Evolutionary conservation across 306 rosid genomes (phyloP), one percentile per base, ranked within the genome.

Genomic region (Aeschynomene evenia): DNA sequence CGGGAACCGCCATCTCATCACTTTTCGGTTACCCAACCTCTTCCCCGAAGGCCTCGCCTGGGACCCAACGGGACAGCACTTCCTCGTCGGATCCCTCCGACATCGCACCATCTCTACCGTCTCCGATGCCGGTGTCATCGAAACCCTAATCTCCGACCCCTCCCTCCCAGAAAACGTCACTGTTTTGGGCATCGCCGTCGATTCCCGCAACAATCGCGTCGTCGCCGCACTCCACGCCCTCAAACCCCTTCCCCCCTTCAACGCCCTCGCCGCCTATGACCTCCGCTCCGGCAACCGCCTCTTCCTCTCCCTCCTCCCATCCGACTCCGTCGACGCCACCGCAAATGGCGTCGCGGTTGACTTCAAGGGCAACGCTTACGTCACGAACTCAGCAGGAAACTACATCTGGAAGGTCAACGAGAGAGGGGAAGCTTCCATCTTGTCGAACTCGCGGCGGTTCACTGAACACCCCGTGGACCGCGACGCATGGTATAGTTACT

Each of bases 241-340:
- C 0, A 49, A 70, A 0, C 90, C 94, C 0, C 81, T 85, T 59
- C 85, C 90, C 4, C 82, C 61, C 4, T 87, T 86, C 86, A 51
- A 78, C 84, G 97, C 98, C n/a, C 88, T 90, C 63, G 97, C 90
- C 19, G 81, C 96, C 31, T 90, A 88, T 81, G 91, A 90, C 77
- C 85, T 94, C 63, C 79, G 74, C 2, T 70, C 94, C 13, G 74
- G 82, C 19, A 31, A 19, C 4, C 90, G 92, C 9, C 10, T 88
- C 72, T 90, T 89, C 82, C 89, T 94, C 37, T 53, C 87, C 0
- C 26, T 2, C 20, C 94, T 90, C 62, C 87, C 85, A 12, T 8
- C 73, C 26, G 72, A 43, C 0, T 73, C 53, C 2, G 0, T 0
- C 81, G 84, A 45, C 9, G 79, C 68, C 31, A 52, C 68, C 22